A percentile compares a stretch with the other conserved stretches of the same genome.
These are phyloP conservation scores for Saturnispora saitoi DNA, from an alignment of 805 yeast genomes.

Conservation along the genomic window DNA sequence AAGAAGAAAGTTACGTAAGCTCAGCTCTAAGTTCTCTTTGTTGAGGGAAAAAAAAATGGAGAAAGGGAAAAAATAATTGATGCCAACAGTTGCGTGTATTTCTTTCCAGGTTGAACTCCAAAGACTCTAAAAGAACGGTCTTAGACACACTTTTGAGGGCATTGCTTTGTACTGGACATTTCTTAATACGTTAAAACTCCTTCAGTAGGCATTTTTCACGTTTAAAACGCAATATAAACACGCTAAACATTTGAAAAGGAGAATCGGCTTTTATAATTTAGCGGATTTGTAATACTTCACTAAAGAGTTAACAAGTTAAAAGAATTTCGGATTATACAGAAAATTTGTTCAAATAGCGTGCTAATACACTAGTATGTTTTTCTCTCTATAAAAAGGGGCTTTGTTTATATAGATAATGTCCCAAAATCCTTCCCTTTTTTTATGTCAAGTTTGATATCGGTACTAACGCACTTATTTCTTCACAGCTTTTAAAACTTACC, in stretches of 20 bases:
- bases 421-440: not conserved
- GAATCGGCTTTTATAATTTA: not conserved
- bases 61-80: not conserved
- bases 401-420: not conserved
- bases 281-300: not conserved
- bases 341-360: not conserved
- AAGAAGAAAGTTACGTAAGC: not conserved
- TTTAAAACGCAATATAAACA: not conserved
- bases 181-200: not conserved
- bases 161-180: not conserved
- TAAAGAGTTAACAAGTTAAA: not conserved
- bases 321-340: not conserved
- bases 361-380: not conserved
- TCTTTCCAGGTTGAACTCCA: not conserved
- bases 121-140: not conserved
- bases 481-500: not conserved
- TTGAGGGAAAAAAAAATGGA: not conserved
- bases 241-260: not conserved
- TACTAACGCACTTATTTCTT: not conserved
- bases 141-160: not conserved
- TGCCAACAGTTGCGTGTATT: not conserved
- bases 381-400: not conserved
- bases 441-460: not conserved
- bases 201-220: not conserved
- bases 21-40: not conserved